Conservation (phyloP, 805 yeast genomes). For the Nakazawaea holstii region DNA sequence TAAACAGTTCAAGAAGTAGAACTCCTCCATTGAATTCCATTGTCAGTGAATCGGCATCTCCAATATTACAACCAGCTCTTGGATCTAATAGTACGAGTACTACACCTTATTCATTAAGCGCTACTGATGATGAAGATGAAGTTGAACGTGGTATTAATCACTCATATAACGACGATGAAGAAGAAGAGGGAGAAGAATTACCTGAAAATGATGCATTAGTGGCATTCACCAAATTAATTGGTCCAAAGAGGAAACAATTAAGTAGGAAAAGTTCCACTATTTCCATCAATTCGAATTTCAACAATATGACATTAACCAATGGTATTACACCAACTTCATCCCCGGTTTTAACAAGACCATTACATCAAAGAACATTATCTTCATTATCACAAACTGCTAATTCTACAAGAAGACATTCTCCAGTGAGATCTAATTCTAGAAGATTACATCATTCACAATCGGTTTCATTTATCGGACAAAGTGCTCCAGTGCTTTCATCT, state of each 20-base stretch:
- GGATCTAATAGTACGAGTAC: constrained; percentile 2
- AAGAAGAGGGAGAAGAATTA: not conserved
- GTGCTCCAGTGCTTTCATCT: not conserved
- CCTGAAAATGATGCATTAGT: constrained; percentile 9
- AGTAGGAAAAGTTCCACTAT: constrained; percentile 9
- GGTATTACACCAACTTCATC: not conserved
- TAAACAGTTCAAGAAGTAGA: constrained; percentile 7
- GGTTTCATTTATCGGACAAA: not conserved
- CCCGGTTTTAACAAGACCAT: constrained; percentile 2
- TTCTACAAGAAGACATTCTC: constrained; percentile 5
- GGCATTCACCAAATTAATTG: constrained; percentile 9
- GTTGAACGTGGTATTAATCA: not conserved
- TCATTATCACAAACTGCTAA: constrained; percentile 3
- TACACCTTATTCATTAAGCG: constrained; percentile 8
- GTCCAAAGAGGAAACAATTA: constrained; percentile 6
- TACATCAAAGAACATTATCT: constrained; percentile 8
- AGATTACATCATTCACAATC: constrained; percentile 4
- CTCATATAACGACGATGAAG: not conserved
- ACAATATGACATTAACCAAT: constrained; percentile 8
- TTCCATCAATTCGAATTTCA: constrained; percentile 8
- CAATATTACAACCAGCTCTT: not conserved
- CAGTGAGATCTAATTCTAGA: constrained; percentile 5
- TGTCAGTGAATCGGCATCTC: not conserved
- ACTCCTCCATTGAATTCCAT: constrained; percentile 3
- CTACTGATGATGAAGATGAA: constrained; percentile 10